These are phyloP conservation scores for Durusdinium trenchii DNA, from an alignment of 73 alveolate genomes.

Conservation along the genomic window DNA sequence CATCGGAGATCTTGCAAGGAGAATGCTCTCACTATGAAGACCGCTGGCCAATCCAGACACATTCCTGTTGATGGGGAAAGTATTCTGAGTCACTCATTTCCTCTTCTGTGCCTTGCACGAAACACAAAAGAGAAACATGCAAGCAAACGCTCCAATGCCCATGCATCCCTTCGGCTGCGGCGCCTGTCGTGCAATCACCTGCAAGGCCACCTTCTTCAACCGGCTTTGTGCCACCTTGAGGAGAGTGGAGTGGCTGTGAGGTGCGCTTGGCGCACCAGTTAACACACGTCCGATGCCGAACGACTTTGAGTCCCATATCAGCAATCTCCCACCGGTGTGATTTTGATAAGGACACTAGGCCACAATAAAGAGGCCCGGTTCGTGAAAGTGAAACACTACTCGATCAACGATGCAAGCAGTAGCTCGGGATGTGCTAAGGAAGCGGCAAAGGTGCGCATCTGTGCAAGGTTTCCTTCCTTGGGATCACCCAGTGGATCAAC, in stretches of 20 bases:
- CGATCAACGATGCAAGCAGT: too few relatives aligned
- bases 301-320: too few relatives aligned
- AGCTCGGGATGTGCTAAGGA: not conserved
- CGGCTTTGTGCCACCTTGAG: constrained; percentile 89
- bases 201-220: constrained; percentile 83
- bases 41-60: not conserved
- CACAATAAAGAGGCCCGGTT: too few relatives aligned
- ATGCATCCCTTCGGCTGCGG: not conserved
- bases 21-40: not conserved
- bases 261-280: too few relatives aligned
- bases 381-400: too few relatives aligned
- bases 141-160: not conserved
- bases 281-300: too few relatives aligned
- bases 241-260: too few relatives aligned
- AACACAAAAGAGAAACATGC: not conserved
- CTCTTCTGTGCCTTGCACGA: not conserved
- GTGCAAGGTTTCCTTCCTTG: constrained; percentile 73
- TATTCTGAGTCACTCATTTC: not conserved
- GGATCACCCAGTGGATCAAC: too few relatives aligned
- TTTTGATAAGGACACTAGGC: too few relatives aligned
- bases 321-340: too few relatives aligned
- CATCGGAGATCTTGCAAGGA: constrained; percentile 62
- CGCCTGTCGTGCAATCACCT: constrained; percentile 89
- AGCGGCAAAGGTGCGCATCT: constrained; percentile 79
- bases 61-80: not conserved